Base-by-base conservation (phyloP, 306 rosid species). In the Sphenostylis stenocarpa region DNA sequence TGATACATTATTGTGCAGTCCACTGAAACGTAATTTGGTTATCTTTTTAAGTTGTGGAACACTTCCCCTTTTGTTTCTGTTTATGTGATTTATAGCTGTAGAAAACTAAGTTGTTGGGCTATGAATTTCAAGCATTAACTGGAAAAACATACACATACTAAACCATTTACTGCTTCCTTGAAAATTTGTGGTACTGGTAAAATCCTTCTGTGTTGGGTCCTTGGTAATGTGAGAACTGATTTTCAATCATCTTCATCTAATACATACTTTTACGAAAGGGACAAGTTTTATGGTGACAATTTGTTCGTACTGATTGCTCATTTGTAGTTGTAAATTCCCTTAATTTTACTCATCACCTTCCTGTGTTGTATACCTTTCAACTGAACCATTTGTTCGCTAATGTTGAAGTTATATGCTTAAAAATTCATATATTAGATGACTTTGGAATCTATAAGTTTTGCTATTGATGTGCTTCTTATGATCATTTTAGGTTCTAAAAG, bases 401-500 rank as follows among this genome's bases (percentile, higher is more conserved):
- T 49, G 15, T 28, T 69, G 43, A 20, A 31, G 51, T 28, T 24
- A 17, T 56, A 19, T 47, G 36, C 21, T 48, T 34, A 26, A 49
- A 39, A 36, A n/a, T 56, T 52, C 12, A 49, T 19, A 1, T 51
- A 48, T 60, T 26, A 13, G 12, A 39, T 52, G 49, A 6, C 1
- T 41, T 43, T 53, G 65, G 16, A 6, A 41, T 41, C 43, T 21
- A 13, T 67, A 34, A 53, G 17, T 36, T 34, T 72, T 52, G 33
- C 21, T 34, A 24, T 58, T 72, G 39, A 76, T 53, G 39, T 15
- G 28, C 49, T 51, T 76, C 26, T 19, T 55, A 14, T 72, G 72
- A 71, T 60, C 57, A 67, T 86, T 78, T 78, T 85, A 88, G 96
- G 93, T 91, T 24, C 83, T 88, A 71, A 91, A 91, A 81, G 96